Conservation (phyloP, 2,329 filamentous ascomycete genomes). For the Coniochaeta prunicola region DNA sequence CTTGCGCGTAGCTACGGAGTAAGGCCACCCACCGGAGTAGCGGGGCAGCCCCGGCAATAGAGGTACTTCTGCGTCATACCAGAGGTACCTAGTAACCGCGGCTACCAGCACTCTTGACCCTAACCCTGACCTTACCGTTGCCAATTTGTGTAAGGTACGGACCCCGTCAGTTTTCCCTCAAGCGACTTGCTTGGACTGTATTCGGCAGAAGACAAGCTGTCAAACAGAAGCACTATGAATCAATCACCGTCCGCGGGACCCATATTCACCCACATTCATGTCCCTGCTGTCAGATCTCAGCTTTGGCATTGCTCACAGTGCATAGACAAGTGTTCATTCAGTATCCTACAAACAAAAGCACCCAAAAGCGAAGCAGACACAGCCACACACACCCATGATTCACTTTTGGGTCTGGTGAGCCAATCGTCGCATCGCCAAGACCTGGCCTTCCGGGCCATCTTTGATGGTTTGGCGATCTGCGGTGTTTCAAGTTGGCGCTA, state of each 20-base stretch:
- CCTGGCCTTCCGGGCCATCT: not conserved
- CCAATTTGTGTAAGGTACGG: too few species aligned
- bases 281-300: not conserved
- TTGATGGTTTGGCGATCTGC: not conserved
- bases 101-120: too few species aligned
- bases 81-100: too few species aligned
- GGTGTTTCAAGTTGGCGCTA: not conserved
- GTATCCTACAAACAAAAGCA: not conserved
- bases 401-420: not conserved
- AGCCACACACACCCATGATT: not conserved
- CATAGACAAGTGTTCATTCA: not conserved
- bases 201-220: too few species aligned
- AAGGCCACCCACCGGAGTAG: too few species aligned
- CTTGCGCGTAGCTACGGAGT: too few species aligned
- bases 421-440: not conserved
- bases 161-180: too few species aligned
- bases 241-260: not conserved
- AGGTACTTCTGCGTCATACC: too few species aligned
- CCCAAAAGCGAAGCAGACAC: not conserved
- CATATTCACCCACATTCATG: too few species aligned
- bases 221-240: not conserved
- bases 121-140: too few species aligned
- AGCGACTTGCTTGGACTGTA: too few species aligned
- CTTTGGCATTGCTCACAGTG: not conserved
- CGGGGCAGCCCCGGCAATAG: too few species aligned